Evolutionary conservation across 176 grass and related monocot genomes (phyloP), one percentile per base, ranked within the genome.

Genomic region (Avena insularis): DNA sequence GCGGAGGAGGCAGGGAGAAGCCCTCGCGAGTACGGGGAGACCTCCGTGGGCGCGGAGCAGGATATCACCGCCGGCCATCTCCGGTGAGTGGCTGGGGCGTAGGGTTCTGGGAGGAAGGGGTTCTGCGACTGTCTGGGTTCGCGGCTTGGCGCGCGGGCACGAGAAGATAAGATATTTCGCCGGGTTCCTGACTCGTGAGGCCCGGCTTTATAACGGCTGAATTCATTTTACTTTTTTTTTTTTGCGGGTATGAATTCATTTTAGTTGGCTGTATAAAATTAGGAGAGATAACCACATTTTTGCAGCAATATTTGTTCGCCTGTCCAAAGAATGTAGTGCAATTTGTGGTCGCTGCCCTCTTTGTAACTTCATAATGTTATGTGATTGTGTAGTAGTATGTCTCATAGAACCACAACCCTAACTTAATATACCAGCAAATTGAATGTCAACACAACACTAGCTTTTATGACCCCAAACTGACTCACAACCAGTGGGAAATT

Each of bases 1-100:
- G 79, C 77, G 71, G 80, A 89, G 87, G 82, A 85, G 85, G 80
- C 86, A 80, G 27, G 93, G 90, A 77, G 95, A 93, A 17, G 85
- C 79, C 87, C 89, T 85, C 13, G 77, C 35, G 9, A 96, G 79
- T 40, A 92, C 75, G 17, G 90, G 82, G 71, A 66, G 40, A 11
- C 71, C 77, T 9, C 85, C 75, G 36, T 87, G 55, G 31, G 86
- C 27, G 77, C 86, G 86, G 81, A 95, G 25, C 47, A 80, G 84
- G 33, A 91, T 79, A 90, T 90, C 82, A 29, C 82, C 84, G 85
- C 82, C 50, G 31, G 92, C 60, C 92, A 94, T 94, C 50, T 73
- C 79, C 62, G 36, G 63, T 43, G 31, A 68, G 87, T 62, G 72
- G 23, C 12, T 66, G 61, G 12, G 46, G 84, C 75, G 60, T 43